These are phyloP conservation scores for Fusarium torreyae DNA, from an alignment of 2,329 filamentous ascomycete species.

Conservation along the genomic window DNA sequence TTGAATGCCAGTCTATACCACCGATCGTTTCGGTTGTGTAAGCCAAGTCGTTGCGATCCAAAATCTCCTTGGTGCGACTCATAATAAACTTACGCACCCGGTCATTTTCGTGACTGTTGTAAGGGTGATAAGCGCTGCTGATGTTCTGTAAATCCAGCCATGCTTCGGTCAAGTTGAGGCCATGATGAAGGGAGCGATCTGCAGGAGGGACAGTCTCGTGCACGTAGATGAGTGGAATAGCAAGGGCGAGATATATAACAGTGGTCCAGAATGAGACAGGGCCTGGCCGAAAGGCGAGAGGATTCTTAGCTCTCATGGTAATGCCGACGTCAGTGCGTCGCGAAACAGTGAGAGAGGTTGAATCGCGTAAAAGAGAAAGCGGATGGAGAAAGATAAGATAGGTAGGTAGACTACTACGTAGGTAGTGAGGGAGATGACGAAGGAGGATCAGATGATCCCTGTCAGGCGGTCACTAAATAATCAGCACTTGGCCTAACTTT, in stretches of 20 bases:
- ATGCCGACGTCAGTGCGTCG: slow-evolving; percentile 23
- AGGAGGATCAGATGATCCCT: slow-evolving; percentile 32
- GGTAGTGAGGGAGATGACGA: slow-evolving; percentile 31
- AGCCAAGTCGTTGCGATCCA: slow-evolving; percentile 71
- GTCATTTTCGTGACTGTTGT: slow-evolving; percentile 89
- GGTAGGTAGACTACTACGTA: slow-evolving; percentile 1
- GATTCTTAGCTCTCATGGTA: slow-evolving; percentile 61
- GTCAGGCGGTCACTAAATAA: slow-evolving; percentile 1
- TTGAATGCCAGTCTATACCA: slow-evolving; percentile 50
- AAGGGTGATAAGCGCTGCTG: slow-evolving; percentile 85
- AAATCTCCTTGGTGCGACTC: slow-evolving; percentile 77
- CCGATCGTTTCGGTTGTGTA: slow-evolving; percentile 60
- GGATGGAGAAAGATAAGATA: slow-evolving; percentile 28
- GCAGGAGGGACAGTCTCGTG: slow-evolving; percentile 81
- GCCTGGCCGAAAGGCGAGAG: slow-evolving; percentile 82
- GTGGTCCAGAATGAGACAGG: slow-evolving; percentile 87
- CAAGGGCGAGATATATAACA: slow-evolving; percentile 81
- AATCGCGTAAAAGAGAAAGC: slow-evolving; percentile 30
- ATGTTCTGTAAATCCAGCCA: slow-evolving; percentile 87
- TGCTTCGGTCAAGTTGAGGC: slow-evolving; percentile 86
- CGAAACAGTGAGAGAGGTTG: slow-evolving; percentile 3
- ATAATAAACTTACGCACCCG: slow-evolving; percentile 83
- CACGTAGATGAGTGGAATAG: slow-evolving; percentile 79
- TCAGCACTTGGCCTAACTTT: neutral
- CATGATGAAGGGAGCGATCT: slow-evolving; percentile 63